phyloP scores from a whole-genome alignment of 208 protist species.

The Blastocrithidia nonstop region DNA sequence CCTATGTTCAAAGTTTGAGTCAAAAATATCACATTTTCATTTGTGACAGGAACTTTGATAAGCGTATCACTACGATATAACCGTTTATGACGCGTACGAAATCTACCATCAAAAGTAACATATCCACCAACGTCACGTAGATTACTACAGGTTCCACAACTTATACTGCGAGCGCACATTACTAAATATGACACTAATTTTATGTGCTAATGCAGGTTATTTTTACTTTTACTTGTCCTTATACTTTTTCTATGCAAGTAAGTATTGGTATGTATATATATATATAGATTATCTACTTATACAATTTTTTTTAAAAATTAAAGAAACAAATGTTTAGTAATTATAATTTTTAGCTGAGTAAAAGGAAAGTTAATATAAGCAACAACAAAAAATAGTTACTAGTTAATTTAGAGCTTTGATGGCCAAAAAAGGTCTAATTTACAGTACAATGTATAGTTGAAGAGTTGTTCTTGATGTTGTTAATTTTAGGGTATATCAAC shows the following conservation, averaged over 20 bases:
- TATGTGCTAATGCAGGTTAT: no score
- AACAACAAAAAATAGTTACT: no score
- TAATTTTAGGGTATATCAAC: no score
- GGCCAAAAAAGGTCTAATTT: not conserved
- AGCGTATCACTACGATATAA: slow-evolving; percentile 18
- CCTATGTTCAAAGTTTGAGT: slow-evolving; percentile 6
- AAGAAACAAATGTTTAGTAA: no score
- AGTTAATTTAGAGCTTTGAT: no score
- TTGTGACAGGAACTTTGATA: slow-evolving; percentile 5
- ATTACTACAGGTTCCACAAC: slow-evolving; percentile 8
- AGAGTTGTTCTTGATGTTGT: no score
- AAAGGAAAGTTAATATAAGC: no score
- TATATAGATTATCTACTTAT: not conserved
- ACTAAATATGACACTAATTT: slow-evolving; percentile 6
- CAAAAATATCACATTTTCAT: slow-evolving; percentile 3
- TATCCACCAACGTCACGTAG: slow-evolving; percentile 28
- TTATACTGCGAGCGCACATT: slow-evolving; percentile 2
- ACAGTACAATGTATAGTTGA: not conserved
- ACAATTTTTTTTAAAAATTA: no score
- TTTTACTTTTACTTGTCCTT: not conserved
- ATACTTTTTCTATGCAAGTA: slow-evolving; percentile 1
- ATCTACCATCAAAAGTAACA: slow-evolving; percentile 5
- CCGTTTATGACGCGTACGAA: slow-evolving; percentile 5
- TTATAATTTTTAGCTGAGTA: no score
- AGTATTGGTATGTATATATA: not conserved